Evolutionary conservation across 306 rosid genomes (phyloP).

Genomic region (Purshia tridentata): DNA sequence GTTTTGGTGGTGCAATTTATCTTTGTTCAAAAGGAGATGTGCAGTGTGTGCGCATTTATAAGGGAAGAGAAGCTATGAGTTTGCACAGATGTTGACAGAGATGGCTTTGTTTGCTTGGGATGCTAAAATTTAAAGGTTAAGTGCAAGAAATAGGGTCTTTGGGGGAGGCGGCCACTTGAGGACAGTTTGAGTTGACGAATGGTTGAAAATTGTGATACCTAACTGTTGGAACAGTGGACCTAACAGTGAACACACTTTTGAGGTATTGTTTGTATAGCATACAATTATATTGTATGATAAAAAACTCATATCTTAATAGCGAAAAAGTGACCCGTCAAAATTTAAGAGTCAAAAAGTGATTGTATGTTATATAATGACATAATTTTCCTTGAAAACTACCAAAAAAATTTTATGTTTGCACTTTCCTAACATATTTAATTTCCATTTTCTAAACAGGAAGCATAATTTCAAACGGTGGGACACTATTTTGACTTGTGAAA

Average conservation of each 20-base stretch:
- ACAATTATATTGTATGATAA: too few relatives aligned
- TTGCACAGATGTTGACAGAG: not conserved
- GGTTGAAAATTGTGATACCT: slow-evolving; percentile 16
- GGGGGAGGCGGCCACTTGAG: slow-evolving; percentile 20
- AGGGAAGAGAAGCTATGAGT: not conserved
- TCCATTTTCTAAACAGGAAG: not conserved
- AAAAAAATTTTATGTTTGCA: not conserved
- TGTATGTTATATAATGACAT: too few relatives aligned
- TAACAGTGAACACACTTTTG: slow-evolving; percentile 2
- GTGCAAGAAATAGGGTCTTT: not conserved
- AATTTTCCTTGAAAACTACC: too few relatives aligned
- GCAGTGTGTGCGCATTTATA: not conserved
- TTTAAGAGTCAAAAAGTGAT: too few relatives aligned
- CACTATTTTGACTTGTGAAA: too few relatives aligned
- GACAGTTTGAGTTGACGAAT: slow-evolving; percentile 4
- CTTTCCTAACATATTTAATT: not conserved
- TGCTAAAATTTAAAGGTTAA: slow-evolving; percentile 10
- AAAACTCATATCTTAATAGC: too few relatives aligned
- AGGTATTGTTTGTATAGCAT: too few relatives aligned
- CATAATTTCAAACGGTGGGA: too few relatives aligned
- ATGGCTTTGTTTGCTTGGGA: not conserved
- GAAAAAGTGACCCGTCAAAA: too few relatives aligned
- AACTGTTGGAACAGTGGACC: slow-evolving; percentile 12
- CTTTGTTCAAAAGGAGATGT: not conserved
- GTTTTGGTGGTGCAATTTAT: not conserved